Conservation (phyloP, 2,329 filamentous ascomycete genomes). For the Ustulina deusta region DNA sequence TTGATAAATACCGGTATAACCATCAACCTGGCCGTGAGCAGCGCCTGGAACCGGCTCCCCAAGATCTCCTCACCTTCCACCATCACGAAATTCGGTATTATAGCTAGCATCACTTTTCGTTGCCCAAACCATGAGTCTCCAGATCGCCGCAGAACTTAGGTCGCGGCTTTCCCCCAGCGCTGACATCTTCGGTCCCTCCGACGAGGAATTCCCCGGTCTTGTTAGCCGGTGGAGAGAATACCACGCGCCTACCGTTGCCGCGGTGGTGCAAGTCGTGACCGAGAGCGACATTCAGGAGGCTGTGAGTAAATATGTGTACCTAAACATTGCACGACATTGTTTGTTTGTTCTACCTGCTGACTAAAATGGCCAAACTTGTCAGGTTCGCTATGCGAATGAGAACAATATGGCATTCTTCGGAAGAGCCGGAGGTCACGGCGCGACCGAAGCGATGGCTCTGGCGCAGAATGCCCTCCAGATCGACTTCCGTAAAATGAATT, state of each 20-base stretch:
- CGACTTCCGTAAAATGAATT: conserved; percentile 47
- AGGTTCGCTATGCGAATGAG: conserved; percentile 42
- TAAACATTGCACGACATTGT: not conserved
- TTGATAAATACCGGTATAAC: not conserved
- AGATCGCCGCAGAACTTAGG: not conserved
- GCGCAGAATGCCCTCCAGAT: conserved; percentile 43
- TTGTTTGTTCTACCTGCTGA: too few relatives aligned
- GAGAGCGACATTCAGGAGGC: conserved; percentile 44
- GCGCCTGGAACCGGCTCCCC: not conserved
- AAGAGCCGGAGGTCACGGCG: conserved; percentile 45
- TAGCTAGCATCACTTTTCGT: not conserved
- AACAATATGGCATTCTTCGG: conserved; percentile 43
- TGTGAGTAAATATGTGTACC: too few relatives aligned
- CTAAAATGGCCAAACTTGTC: too few relatives aligned
- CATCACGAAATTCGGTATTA: not conserved
- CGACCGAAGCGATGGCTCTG: conserved; percentile 38
- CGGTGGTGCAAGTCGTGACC: conserved; percentile 41
- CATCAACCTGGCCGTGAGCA: not conserved
- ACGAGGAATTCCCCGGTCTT: conserved; percentile 22
- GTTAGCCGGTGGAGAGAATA: conserved; percentile 39
- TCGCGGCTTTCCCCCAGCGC: not conserved
- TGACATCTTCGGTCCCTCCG: not conserved
- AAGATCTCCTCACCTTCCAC: not conserved
- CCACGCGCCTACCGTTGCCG: conserved; percentile 38
- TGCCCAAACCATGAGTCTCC: not conserved